These are phyloP conservation scores for Dorcoceras hygrometricum DNA, from an alignment of 257 asterid species.

Conservation along the genomic window DNA sequence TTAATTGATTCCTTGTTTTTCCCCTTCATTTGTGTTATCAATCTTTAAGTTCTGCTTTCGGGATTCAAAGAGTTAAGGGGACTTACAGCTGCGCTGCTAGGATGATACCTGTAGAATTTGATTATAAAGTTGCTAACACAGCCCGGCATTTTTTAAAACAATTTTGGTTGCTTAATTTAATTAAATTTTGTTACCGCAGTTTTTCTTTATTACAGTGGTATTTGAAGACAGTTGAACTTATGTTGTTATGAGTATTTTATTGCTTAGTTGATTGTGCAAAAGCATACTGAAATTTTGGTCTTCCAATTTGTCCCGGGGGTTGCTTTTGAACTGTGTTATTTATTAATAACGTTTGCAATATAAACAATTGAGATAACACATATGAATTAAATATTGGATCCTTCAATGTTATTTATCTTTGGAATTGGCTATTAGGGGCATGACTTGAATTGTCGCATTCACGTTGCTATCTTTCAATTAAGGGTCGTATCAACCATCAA, in stretches of 20 bases:
- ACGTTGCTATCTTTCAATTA: no score
- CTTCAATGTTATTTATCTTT: no score
- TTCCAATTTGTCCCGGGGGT: no score
- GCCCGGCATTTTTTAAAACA: background rate
- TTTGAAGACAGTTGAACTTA: background rate
- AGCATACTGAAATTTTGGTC: background rate
- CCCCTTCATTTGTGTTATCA: constrained; percentile 23
- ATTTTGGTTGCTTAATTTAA: background rate
- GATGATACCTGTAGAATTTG: constrained; percentile 28
- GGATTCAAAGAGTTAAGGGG: constrained; percentile 13
- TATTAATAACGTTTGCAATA: no score
- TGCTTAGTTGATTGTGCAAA: background rate
- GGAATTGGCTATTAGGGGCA: no score
- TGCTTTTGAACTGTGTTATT: no score
- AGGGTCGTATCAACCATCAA: no score
- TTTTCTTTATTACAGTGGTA: no score
- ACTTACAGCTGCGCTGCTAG: constrained; percentile 19
- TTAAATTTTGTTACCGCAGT: background rate
- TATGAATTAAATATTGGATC: no score
- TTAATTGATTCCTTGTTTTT: constrained; percentile 3
- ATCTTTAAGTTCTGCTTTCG: background rate
- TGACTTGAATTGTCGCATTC: no score
- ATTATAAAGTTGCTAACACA: constrained; percentile 31
- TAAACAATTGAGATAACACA: no score
- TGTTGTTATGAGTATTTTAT: no score